Percentiles rank a stretch among this genome's conserved stretches.
Conservation (phyloP, 805 yeast genomes). For the Saccharomycopsis sp. region DNA sequence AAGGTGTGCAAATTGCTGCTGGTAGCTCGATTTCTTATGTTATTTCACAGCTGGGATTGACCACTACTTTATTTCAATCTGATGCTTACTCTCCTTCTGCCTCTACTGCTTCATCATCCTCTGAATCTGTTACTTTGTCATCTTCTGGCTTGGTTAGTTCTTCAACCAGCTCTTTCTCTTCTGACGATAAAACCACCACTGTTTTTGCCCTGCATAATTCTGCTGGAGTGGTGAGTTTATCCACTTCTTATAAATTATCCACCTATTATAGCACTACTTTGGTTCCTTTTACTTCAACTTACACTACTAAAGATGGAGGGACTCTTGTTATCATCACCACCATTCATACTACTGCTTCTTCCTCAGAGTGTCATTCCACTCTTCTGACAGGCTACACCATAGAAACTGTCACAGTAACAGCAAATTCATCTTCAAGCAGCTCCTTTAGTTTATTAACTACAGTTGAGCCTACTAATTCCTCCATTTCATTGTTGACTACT, state of each 20-base stretch:
- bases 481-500: no score
- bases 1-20: slow-evolving; percentile 12
- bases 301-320: slow-evolving; percentile 2
- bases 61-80: background rate
- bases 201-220: no score
- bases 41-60: background rate
- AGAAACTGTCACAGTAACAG: slow-evolving; percentile 1
- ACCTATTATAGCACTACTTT: slow-evolving; percentile 11
- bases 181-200: slow-evolving; percentile 2
- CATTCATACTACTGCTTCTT: background rate
- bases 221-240: slow-evolving; percentile 4
- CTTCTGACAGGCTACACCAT: slow-evolving; percentile 8
- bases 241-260: slow-evolving; percentile 5
- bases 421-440: background rate
- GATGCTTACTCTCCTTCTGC: background rate
- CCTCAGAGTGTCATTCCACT: slow-evolving; percentile 7
- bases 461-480: background rate
- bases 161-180: background rate
- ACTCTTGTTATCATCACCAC: slow-evolving; percentile 15
- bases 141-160: background rate
- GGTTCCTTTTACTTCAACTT: slow-evolving; percentile 13
- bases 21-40: slow-evolving; percentile 9
- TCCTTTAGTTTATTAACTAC: background rate
- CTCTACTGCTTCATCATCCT: background rate
- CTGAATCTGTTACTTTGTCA: background rate